These are phyloP conservation scores for Backusella psychrophila DNA, from an alignment of 192 early-diverging fungal genomes.

Conservation along the genomic window DNA sequence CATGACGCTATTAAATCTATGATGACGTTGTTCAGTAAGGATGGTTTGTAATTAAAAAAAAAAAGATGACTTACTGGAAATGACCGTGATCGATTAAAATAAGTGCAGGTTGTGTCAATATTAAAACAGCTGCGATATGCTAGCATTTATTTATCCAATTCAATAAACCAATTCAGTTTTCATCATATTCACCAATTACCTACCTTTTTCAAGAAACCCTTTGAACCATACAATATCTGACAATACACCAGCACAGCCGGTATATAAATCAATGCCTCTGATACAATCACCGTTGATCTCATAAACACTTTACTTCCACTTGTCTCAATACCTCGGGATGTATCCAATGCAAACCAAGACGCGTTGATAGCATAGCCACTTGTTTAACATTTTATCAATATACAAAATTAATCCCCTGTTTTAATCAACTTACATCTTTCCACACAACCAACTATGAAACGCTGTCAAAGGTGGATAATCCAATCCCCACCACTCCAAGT, in stretches of 20 bases:
- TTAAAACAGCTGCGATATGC: slow-evolving; percentile 44
- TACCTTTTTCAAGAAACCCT: slow-evolving; percentile 30
- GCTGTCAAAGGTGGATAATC: slow-evolving; percentile 98
- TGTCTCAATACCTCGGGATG: slow-evolving; percentile 83
- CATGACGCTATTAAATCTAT: slow-evolving; percentile 93
- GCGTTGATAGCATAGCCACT: slow-evolving; percentile 78
- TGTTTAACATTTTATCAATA: not conserved
- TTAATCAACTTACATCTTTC: slow-evolving; percentile 55
- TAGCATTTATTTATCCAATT: no score
- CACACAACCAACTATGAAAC: slow-evolving; percentile 88
- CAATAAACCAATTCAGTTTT: no score
- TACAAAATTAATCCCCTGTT: not conserved
- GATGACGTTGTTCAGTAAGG: not conserved
- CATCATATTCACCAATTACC: not conserved
- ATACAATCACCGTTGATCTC: slow-evolving; percentile 74
- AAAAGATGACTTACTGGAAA: slow-evolving; percentile 67
- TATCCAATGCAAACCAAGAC: slow-evolving; percentile 79
- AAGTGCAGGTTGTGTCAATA: slow-evolving; percentile 82
- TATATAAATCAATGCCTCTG: slow-evolving; percentile 75
- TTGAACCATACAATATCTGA: slow-evolving; percentile 39
- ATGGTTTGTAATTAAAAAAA: no score
- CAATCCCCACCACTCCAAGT: slow-evolving; percentile 90
- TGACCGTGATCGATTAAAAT: slow-evolving; percentile 97
- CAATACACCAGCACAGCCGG: slow-evolving; percentile 72
- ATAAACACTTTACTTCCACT: slow-evolving; percentile 83